A percentile compares a stretch with the other conserved stretches of the same genome.
Conservation (phyloP, 805 yeast species). For the Pichia nanzhaoensis region DNA sequence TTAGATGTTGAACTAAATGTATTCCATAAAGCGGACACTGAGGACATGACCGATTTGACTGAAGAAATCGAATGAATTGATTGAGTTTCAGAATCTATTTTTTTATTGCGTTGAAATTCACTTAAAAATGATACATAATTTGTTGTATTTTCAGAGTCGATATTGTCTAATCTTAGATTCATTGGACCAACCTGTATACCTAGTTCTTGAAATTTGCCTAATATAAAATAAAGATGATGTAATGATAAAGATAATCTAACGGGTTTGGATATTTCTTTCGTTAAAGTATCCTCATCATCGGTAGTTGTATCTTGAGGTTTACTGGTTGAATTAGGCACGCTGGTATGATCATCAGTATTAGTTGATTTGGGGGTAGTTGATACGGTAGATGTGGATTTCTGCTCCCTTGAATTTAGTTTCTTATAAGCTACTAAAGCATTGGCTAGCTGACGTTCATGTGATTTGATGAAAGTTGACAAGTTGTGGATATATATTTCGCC, state of each 20-base stretch:
- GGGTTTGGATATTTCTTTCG: constrained; percentile 34
- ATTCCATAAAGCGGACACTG: constrained; percentile 37
- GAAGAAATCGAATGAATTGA: constrained; percentile 55
- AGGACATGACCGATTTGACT: constrained; percentile 46
- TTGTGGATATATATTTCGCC: constrained; percentile 54
- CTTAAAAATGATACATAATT: constrained; percentile 53
- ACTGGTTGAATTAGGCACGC: background rate
- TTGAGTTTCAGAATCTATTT: constrained; percentile 31
- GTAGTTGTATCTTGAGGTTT: constrained; percentile 1
- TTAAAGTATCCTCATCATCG: constrained; percentile 12
- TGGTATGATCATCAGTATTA: background rate
- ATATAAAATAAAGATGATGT: constrained; percentile 56
- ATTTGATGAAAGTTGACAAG: constrained; percentile 44
- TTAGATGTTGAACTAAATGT: constrained; percentile 33
- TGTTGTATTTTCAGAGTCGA: constrained; percentile 44
- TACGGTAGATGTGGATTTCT: too few species aligned
- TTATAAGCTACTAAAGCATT: constrained; percentile 51
- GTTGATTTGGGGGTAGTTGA: too few species aligned
- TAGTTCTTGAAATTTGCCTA: constrained; percentile 49
- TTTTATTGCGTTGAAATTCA: constrained; percentile 39
- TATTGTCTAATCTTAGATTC: constrained; percentile 51
- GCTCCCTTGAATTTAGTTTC: constrained; percentile 27
- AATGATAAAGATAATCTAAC: constrained; percentile 51
- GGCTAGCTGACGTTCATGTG: constrained; percentile 53
- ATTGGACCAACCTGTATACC: constrained; percentile 52